Percentiles rank a stretch among this genome's conserved stretches.
phyloP scores from a whole-genome alignment of 768 basidiomycete species.

The Macrocybe gigantea region DNA sequence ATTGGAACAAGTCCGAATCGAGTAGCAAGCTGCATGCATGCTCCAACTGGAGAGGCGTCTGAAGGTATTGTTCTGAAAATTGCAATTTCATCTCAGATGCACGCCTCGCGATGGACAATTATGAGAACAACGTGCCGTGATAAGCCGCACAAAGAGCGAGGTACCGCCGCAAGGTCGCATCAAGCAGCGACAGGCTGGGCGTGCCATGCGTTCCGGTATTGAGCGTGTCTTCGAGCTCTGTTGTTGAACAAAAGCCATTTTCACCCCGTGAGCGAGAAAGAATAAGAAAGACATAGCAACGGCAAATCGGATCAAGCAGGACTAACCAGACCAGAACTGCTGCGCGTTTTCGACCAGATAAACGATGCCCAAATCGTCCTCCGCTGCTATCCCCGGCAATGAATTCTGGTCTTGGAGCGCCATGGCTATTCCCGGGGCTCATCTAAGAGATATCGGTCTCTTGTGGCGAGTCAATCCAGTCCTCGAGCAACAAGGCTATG shows the following conservation, averaged over 20 bases:
- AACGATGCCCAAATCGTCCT: conserved; percentile 72
- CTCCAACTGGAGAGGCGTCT: conserved; percentile 76
- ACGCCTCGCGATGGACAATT: too few relatives aligned
- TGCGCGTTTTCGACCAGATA: conserved; percentile 80
- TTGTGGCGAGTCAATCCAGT: too few relatives aligned
- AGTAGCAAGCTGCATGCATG: conserved; percentile 76
- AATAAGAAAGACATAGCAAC: not conserved
- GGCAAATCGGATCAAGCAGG: not conserved
- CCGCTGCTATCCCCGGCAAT: conserved; percentile 33
- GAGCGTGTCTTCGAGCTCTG: conserved; percentile 86
- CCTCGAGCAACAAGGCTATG: too few relatives aligned
- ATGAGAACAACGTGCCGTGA: conserved; percentile 55
- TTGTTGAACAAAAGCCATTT: conserved; percentile 1
- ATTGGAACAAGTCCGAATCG: conserved; percentile 81
- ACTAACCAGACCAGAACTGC: conserved; percentile 87
- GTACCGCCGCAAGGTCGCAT: conserved; percentile 73
- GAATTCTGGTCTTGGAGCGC: conserved; percentile 17
- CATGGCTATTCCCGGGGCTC: conserved; percentile 9
- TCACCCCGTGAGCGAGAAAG: not conserved
- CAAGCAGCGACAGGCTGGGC: conserved; percentile 67
- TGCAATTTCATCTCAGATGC: conserved; percentile 3
- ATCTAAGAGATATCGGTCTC: too few relatives aligned
- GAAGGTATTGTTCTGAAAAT: conserved; percentile 69
- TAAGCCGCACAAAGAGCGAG: conserved; percentile 77
- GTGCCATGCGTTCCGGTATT: conserved; percentile 55